Evolutionary conservation across 257 asterid genomes (phyloP).

Genomic region (Fraxinus americana): DNA sequence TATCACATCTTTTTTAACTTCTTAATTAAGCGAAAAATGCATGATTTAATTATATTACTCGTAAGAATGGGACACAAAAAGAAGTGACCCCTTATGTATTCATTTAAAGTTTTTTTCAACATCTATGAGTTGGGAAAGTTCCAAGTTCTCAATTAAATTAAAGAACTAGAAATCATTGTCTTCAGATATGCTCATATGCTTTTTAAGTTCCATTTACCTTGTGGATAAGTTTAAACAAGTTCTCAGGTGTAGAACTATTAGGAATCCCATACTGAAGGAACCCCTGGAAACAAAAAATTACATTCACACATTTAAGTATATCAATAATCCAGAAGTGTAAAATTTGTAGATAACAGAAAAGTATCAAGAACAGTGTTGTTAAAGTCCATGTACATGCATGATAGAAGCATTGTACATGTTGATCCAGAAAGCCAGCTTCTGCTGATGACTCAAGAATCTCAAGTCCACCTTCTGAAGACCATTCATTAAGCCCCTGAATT

Average conservation of each 20-base stretch:
- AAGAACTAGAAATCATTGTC: not conserved
- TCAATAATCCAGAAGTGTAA: too few relatives aligned
- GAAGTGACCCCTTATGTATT: not conserved
- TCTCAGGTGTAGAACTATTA: conserved; percentile 60
- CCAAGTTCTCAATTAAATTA: not conserved
- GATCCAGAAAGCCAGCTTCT: conserved; percentile 59
- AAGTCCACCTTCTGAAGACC: conserved; percentile 70
- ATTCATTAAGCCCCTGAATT: conserved; percentile 58
- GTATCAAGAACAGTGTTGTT: not conserved
- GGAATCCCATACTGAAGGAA: conserved; percentile 83
- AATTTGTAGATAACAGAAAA: not conserved
- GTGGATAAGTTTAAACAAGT: conserved; percentile 58
- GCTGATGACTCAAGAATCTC: conserved; percentile 38
- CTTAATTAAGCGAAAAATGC: not conserved
- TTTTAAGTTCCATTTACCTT: conserved; percentile 43
- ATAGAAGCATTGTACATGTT: conserved; percentile 58
- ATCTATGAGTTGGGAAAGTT: not conserved
- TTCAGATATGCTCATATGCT: too few relatives aligned
- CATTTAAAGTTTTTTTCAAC: not conserved
- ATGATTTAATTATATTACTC: not conserved
- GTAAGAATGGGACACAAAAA: not conserved
- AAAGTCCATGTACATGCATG: conserved; percentile 44
- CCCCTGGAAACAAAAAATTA: conserved; percentile 44
- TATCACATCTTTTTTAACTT: too few relatives aligned
- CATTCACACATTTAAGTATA: not conserved